Percentiles rank a stretch among this genome's conserved stretches.
Evolutionary conservation across 164 flowering plant species (phyloP).

Genomic region (Nymphaea thermarum): DNA sequence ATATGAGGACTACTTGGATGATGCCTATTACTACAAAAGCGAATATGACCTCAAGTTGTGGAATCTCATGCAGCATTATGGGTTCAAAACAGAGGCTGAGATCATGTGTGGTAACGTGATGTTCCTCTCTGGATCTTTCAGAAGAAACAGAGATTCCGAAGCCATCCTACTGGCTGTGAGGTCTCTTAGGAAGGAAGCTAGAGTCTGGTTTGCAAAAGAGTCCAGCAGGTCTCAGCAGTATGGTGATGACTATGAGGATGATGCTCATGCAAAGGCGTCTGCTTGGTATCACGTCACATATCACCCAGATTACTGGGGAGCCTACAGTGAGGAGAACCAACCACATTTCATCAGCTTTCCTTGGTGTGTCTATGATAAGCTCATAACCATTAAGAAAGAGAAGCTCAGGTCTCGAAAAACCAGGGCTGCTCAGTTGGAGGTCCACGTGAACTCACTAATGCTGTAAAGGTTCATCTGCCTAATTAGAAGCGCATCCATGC

Average conservation of each 20-base stretch:
- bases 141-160: slow-evolving; percentile 46
- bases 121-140: slow-evolving; percentile 43
- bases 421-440: neutral
- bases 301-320: slow-evolving; percentile 50
- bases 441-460: neutral
- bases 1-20: slow-evolving; percentile 43
- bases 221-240: slow-evolving; percentile 1
- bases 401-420: neutral
- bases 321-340: slow-evolving; percentile 27
- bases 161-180: slow-evolving; percentile 44
- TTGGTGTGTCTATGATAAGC: slow-evolving; percentile 72
- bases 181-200: slow-evolving; percentile 61
- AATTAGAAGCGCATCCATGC: too few relatives aligned
- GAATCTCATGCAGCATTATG: slow-evolving; percentile 67
- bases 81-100: slow-evolving; percentile 70
- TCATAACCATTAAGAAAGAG: slow-evolving; percentile 44
- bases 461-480: neutral
- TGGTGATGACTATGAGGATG: slow-evolving; percentile 11
- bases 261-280: slow-evolving; percentile 56
- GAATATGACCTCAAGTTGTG: slow-evolving; percentile 61
- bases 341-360: slow-evolving; percentile 73
- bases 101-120: slow-evolving; percentile 56
- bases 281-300: slow-evolving; percentile 90
- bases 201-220: slow-evolving; percentile 42
- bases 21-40: slow-evolving; percentile 51